Evolutionary conservation across 2,329 filamentous ascomycete genomes (phyloP), one percentile per base, ranked within the genome.

Genomic region (Hymenoscyphus salicellus): DNA sequence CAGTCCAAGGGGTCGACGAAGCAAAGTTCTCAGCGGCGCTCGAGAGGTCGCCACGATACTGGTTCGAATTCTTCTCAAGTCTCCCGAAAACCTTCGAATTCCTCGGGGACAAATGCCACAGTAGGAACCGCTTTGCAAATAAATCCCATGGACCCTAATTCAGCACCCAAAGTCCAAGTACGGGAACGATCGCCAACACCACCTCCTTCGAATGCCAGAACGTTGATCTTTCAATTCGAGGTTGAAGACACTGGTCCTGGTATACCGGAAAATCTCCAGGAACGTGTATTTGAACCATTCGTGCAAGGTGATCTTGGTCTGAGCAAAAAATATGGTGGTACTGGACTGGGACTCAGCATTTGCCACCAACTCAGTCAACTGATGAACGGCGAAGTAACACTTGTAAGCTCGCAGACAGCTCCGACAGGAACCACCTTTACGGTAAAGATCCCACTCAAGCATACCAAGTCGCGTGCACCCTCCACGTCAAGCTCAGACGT

Each of bases 281-380:
- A 91, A 63, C 89, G 89, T 70, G 92, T 97, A 10, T 97, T 97
- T 74, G 93, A 97, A 75, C 93, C 93, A 0, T 97, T 97, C 73
- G 91, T 97, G 0, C 93, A 97, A 77, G 93, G 91, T n/a, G 93
- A 97, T 74, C 79, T 95, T 1, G 91, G 92, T 0, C 79, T 97
- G 17, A 96, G 90, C 79, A 96, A 92, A 76, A 95, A 95, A 73
- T 96, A 89, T 74, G 92, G 92, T 20, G 93, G 93, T 17, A 97
- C 93, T 0, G 93, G 93, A 3, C 80, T 97, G 1, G 93, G 93
- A 1, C 77, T 97, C 62, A 94, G 90, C 73, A 97, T 97, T 72
- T 96, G 92, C 77, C 89, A 91, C 23, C 93, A 97, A 75, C 80
- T 97, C 43, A 91, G 92, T 2, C 86, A 82, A 17, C 79, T 97